Evolutionary conservation across 306 rosid species (phyloP), one percentile per base, ranked within the genome.

Genomic region (peach (Prunus persica)): DNA sequence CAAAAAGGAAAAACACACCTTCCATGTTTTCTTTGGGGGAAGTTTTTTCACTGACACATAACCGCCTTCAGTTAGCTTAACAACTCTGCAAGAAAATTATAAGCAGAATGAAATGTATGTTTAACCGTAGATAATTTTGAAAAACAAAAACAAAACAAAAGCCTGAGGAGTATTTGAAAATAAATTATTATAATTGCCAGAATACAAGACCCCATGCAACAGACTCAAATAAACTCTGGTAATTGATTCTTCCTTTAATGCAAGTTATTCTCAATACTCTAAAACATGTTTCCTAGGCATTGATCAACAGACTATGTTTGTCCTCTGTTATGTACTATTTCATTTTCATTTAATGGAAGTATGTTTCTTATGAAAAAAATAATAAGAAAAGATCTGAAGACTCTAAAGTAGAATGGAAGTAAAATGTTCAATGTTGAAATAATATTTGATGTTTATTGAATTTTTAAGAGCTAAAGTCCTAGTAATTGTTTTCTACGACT

Each of bases 21-120:
- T 95, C 98, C 97, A 92, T 75, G 84, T 74, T 85, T 95, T 95
- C 84, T 51, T 75, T 15, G 90, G 91, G 75, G 91, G 96, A 89
- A 91, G 93, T 73, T 92, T 95, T 89, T 92, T 95, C 73, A 92
- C 82, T 20, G 98, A 95, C 58, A 86, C 97, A 73, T 86, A 92
- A 71, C 32, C 84, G 69, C 95, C 98, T 20, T 92, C 96, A 34
- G 84, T 78, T 85, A 88, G 96, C 75, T 84, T 89, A 65, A 95
- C 97, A 83, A 95, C 89, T 80, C 99, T 95, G 90, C 89, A 82
- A 84, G 62, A 62, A 66, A 25, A 87, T 73, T 66, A 66, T 58
- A 85, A 46, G 73, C 65, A 75, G 73, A 75, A 67, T 74, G 69
- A n/a, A 72, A 83, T 8, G 74, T 14, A 27, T 67, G 71, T 78